A percentile compares a stretch with the other conserved stretches of the same genome.
phyloP scores from a whole-genome alignment of 176 grass and related monocot genomes.

The Urochloa ruziziensis region DNA sequence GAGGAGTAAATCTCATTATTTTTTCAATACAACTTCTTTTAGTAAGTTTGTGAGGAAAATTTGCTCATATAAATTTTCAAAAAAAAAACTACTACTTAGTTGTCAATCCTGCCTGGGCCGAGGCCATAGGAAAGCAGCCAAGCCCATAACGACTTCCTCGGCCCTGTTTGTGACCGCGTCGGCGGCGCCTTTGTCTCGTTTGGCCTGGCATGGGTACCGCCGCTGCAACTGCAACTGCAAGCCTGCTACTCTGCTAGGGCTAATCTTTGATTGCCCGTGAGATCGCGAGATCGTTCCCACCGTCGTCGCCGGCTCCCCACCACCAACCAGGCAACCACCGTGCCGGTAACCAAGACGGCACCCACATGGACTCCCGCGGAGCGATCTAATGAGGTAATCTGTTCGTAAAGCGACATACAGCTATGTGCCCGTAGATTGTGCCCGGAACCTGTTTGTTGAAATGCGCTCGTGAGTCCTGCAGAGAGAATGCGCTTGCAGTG shows the following conservation, averaged over 20 bases:
- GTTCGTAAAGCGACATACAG: background rate
- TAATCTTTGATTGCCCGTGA: constrained; percentile 32
- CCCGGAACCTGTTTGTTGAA: constrained; percentile 13
- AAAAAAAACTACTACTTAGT: too few relatives aligned
- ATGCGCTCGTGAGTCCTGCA: background rate
- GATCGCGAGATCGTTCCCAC: constrained; percentile 31
- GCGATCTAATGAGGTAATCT: background rate
- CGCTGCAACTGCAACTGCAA: too few relatives aligned
- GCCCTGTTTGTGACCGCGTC: too few relatives aligned
- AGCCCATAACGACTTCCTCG: constrained; percentile 27
- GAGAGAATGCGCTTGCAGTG: constrained; percentile 25
- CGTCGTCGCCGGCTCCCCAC: constrained; percentile 11
- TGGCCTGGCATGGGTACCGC: too few relatives aligned
- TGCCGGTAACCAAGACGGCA: background rate
- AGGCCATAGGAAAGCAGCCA: constrained; percentile 15
- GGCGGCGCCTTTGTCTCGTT: too few relatives aligned
- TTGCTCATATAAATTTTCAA: too few relatives aligned
- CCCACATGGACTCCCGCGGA: background rate
- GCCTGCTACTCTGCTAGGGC: background rate
- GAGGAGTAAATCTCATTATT: too few relatives aligned
- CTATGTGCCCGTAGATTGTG: background rate
- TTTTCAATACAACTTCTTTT: too few relatives aligned
- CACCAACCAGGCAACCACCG: background rate
- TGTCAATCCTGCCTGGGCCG: background rate
- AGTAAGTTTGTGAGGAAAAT: too few relatives aligned